Evolutionary conservation across 495 filamentous ascomycete species (phyloP).

Genomic region (Aspergillus avenaceus): DNA sequence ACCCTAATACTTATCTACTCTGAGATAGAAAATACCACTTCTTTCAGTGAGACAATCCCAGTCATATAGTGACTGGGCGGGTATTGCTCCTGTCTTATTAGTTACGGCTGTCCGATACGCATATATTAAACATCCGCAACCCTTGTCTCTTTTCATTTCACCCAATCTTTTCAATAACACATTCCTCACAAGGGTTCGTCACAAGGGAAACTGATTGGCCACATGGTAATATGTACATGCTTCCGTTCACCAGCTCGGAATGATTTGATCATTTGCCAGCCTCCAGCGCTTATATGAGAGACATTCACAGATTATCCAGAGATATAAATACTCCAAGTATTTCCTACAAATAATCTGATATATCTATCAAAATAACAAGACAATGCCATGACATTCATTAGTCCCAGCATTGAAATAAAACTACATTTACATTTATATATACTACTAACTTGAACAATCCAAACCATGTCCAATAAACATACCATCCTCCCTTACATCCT

Average conservation of each 20-base stretch:
- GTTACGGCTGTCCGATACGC: too few relatives aligned
- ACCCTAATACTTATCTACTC: neutral
- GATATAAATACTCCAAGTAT: conserved; percentile 9
- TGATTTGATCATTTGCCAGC: neutral
- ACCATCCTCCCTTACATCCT: neutral
- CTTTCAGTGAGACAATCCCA: too few relatives aligned
- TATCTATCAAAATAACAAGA: too few relatives aligned
- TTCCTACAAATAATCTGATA: too few relatives aligned
- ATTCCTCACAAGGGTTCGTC: neutral
- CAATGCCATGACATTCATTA: too few relatives aligned
- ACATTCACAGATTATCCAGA: neutral
- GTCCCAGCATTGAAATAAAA: too few relatives aligned
- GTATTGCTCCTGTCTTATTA: neutral
- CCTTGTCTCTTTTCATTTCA: neutral
- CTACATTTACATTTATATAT: too few relatives aligned
- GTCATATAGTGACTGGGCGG: too few relatives aligned
- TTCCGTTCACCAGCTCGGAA: neutral
- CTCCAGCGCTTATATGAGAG: neutral
- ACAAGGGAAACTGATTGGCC: neutral
- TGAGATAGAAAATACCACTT: neutral
- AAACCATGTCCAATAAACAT: neutral
- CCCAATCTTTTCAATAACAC: neutral
- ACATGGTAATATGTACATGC: neutral
- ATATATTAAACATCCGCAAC: too few relatives aligned
- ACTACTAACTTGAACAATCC: neutral